Evolutionary conservation across 306 rosid genomes (phyloP), one percentile per base, ranked within the genome.

Genomic region (Morella rubra): DNA sequence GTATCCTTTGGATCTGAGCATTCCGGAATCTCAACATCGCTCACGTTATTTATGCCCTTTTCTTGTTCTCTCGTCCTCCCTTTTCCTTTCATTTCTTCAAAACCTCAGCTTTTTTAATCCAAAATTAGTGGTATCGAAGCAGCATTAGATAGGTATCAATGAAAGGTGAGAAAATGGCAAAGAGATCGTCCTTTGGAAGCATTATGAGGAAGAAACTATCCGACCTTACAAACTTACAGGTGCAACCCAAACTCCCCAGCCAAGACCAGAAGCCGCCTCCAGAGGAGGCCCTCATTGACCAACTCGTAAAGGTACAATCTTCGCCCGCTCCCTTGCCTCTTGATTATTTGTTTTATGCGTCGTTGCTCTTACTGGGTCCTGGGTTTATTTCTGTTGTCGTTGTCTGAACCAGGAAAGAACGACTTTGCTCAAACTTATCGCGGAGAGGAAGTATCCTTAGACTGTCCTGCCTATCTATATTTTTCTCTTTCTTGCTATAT

Each of bases 401-500:
- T 72, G 79, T 42, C 59, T 80, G 78, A 60, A 83, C 72, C 93
- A 93, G 97, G 98, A 93, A 85, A 82, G 87, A 75, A 71, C 79
- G 74, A 61, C 80, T 77, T 76, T 91, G 79, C 65, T 87, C 52
- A 86, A 86, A 65, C 86, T 89, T 52, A 79, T 91, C 32, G 72
- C 88, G 0, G 94, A 90, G 74, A 87, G 94, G 79, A 87, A 90
- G 98, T 94, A 93, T 90, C 93, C 91, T 85, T 65, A 27, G 44
- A 50, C 53, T 13, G 19, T 19, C 7, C 18, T 10, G 18, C 50
- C 14, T 64, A 14, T 75, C 45, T 61, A 14, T 24, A 42, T 20
- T 78, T 46, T 1, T 27, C 2, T 27, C 10, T 22, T 27, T 16
- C 16, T 18, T 41, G 9, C 4, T 10, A 11, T 11, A 2, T 6